Base-by-base conservation (phyloP, 805 yeast genomes). In the Kazachstania bromeliacearum region DNA sequence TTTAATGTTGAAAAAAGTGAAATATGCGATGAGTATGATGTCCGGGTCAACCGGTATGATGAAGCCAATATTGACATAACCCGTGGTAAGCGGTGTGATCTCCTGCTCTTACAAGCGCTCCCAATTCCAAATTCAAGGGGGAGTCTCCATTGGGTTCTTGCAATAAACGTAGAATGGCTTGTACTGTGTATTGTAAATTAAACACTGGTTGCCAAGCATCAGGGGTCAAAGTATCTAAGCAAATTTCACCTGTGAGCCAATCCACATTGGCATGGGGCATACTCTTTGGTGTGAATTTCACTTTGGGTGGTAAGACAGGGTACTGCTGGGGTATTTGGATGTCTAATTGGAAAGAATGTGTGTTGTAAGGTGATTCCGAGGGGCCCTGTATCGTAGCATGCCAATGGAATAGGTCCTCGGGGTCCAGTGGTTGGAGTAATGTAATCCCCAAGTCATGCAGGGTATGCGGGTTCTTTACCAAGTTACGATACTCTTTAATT, bases 191-290 rank as follows among this genome's bases (percentile, higher is more conserved):
- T 32, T 68, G 57, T 31, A 81, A 50, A 36, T 76, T 71, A 83
- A 85, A 80, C 1, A 83, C 84, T 0, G 89, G 88, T 0, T 83
- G 70, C 88, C 88, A 81, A 40, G 64, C 64, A 30, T 47, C 43
- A 2, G 44, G 52, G 37, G 75, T 72, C 34, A 81, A 57, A 7
- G 80, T 74, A 51, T 79, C 84, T 4, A 81, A 58, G 55, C 89
- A 81, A 6, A 81, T 77, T 43, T 77, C 84, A 1, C 89, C 89
- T 1, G 77, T 67, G 30, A 65, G 36, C 42, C 65, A 67, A 40
- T 66, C 62, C 4, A 73, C 64, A 46, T 73, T 73, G 16, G 73
- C 69, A 47, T 73, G 79, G 2, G 57, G 45, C 71, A 67, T 47
- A 50, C 65, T 22, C 40, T 53, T 33, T 44, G 56, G 37, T 33